Conservation (phyloP, 305 asterid species). For the Plantago lanceolata region DNA sequence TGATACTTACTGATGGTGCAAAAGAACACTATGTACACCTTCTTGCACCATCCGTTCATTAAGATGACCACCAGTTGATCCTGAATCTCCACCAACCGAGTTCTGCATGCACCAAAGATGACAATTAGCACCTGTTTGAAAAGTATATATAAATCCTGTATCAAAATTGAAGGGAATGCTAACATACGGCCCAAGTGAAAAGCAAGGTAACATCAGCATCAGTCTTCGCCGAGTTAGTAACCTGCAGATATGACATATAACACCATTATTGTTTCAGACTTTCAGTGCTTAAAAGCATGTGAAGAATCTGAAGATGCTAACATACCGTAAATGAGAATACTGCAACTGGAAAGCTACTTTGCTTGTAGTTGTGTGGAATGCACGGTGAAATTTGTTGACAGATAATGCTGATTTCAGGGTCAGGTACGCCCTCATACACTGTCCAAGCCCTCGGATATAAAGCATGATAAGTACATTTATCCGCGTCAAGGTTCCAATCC, state of each 20-base stretch:
- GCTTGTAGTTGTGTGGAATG: constrained; percentile 75
- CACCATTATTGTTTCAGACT: constrained; percentile 1
- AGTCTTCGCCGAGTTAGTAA: constrained; percentile 55
- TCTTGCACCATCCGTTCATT: constrained; percentile 27
- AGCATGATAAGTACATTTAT: constrained; percentile 65
- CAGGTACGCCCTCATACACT: constrained; percentile 68
- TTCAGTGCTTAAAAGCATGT: background rate
- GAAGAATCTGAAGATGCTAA: background rate
- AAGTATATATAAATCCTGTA: background rate
- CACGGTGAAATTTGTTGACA: constrained; percentile 82
- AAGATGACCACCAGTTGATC: constrained; percentile 33
- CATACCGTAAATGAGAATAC: constrained; percentile 66
- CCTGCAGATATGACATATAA: constrained; percentile 31
- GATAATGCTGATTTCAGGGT: constrained; percentile 63
- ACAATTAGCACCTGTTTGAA: background rate
- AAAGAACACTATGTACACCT: constrained; percentile 58
- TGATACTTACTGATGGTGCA: constrained; percentile 76
- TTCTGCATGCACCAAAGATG: constrained; percentile 26
- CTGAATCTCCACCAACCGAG: constrained; percentile 43
- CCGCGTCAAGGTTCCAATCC: constrained; percentile 77
- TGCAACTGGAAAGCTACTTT: constrained; percentile 77
- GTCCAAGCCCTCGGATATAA: constrained; percentile 90
- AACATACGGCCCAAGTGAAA: constrained; percentile 79
- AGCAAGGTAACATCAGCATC: constrained; percentile 71
- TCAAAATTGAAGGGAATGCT: background rate